phyloP scores from a whole-genome alignment of 805 yeast species.

The Wickerhamomyces bovis region DNA sequence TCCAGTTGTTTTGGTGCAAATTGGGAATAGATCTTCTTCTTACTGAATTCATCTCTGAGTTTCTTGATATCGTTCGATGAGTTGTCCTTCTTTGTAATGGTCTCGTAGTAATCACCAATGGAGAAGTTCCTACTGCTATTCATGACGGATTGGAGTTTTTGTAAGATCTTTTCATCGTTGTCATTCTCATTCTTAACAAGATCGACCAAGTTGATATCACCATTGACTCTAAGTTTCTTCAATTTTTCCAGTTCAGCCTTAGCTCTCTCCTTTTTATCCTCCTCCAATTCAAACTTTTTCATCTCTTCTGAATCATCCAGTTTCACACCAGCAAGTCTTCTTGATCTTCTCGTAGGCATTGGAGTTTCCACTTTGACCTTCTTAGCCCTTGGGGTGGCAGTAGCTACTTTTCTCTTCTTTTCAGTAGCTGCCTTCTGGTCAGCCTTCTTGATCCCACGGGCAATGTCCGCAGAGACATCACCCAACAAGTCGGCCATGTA shows the following conservation, averaged over 20 bases:
- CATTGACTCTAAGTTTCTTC: conserved; percentile 54
- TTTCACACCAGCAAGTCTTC: conserved; percentile 69
- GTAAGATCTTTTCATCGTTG: conserved; percentile 30
- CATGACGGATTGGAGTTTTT: conserved; percentile 26
- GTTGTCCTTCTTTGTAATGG: conserved; percentile 34
- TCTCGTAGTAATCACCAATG: conserved; percentile 65
- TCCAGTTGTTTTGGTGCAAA: conserved; percentile 68
- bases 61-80: conserved; percentile 36
- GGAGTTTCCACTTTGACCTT: conserved; percentile 22
- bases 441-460: conserved; percentile 37
- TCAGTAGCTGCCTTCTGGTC: conserved; percentile 18
- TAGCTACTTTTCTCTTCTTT: conserved; percentile 15
- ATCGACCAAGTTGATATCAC: conserved; percentile 60
- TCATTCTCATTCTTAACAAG: conserved; percentile 38
- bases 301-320: conserved; percentile 41
- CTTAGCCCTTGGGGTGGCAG: conserved; percentile 15
- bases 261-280: conserved; percentile 27
- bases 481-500: conserved; percentile 64
- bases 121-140: conserved; percentile 35
- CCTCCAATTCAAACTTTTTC: conserved; percentile 18
- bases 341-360: conserved; percentile 67
- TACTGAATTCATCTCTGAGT: conserved; percentile 48
- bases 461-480: conserved; percentile 46
- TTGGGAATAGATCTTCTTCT: conserved; percentile 44
- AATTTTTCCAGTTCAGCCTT: conserved; percentile 41